Conservation (phyloP, 306 rosid genomes). For the Medicago truncatula region MtrunA17r5.0-ANR NC_053049.1:44427501-44428000, state of each 20-base stretch:
- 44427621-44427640: conserved; percentile 79
- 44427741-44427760: neutral
- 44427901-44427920: neutral
- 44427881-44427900: neutral
- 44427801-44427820: neutral
- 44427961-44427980: neutral
- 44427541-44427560: conserved; percentile 51
- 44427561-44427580: conserved; percentile 62
- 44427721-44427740: conserved; percentile 24
- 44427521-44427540: neutral
- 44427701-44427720: neutral
- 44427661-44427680: conserved; percentile 48
- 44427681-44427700: neutral
- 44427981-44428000: neutral
- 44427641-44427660: conserved; percentile 61
- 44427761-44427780: too few relatives aligned
- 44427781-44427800: too few relatives aligned
- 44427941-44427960: neutral
- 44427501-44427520: conserved; percentile 33
- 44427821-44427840: neutral
- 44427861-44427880: neutral
- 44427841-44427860: neutral
- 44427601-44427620: conserved; percentile 72
- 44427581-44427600: conserved; percentile 68
- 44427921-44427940: neutral